Evolutionary conservation across 495 filamentous ascomycete genomes (phyloP).

Genomic region (Talaromyces trachyspermus): DNA sequence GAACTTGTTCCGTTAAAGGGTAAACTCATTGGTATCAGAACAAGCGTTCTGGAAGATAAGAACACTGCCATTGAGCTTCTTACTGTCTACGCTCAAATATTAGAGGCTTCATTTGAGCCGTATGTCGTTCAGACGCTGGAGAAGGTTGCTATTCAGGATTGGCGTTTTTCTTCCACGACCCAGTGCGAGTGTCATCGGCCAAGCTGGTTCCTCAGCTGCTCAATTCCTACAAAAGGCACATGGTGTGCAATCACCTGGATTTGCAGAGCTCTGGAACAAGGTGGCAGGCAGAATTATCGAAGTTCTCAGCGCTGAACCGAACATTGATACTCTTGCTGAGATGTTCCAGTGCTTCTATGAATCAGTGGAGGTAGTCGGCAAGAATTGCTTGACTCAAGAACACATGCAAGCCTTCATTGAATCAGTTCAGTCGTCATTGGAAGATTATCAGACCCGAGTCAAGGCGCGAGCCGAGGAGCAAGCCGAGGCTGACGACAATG

Average conservation of each 20-base stretch:
- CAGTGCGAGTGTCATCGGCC: constrained; percentile 89
- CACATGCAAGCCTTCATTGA: constrained; percentile 86
- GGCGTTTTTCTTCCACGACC: constrained; percentile 99
- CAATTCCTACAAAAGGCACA: constrained; percentile 89
- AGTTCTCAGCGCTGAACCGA: constrained; percentile 88
- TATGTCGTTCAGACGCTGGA: constrained; percentile 93
- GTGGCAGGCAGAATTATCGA: constrained; percentile 89
- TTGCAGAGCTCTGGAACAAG: constrained; percentile 71
- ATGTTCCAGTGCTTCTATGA: constrained; percentile 99
- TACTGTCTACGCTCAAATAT: constrained; percentile 89
- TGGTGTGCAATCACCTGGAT: constrained; percentile 64
- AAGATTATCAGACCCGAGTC: constrained; percentile 87
- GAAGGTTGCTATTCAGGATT: constrained; percentile 87
- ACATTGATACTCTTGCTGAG: constrained; percentile 92
- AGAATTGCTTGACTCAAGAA: constrained; percentile 64
- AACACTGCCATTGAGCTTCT: constrained; percentile 98
- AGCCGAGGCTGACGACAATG: constrained; percentile 70
- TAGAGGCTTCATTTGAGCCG: constrained; percentile 84
- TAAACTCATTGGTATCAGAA: constrained; percentile 97
- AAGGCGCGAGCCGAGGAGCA: constrained; percentile 69
- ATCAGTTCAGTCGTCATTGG: constrained; percentile 70
- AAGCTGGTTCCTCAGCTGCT: constrained; percentile 92
- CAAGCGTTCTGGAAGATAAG: constrained; percentile 93
- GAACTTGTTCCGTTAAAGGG: constrained; percentile 94
- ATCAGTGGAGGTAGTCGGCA: constrained; percentile 88